Evolutionary conservation across 2,329 filamentous ascomycete species (phyloP).

Genomic region (Fusarium pseudonygamai): DNA sequence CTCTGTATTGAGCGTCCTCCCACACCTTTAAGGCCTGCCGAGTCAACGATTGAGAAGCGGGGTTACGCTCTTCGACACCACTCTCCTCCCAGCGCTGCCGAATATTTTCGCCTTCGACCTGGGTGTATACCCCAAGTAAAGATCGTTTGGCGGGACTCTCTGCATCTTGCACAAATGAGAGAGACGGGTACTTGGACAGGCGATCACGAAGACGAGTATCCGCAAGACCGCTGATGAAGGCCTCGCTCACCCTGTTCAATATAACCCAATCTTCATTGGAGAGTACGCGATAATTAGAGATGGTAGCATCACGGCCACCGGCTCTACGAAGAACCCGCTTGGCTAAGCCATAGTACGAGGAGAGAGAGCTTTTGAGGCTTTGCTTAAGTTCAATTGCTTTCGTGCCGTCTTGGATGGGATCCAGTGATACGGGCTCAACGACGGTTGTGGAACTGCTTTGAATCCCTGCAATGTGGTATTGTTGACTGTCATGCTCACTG

Average conservation of each 20-base stretch:
- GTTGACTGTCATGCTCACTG: slow-evolving; percentile 41
- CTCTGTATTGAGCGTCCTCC: slow-evolving; percentile 54
- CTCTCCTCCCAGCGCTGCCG: slow-evolving; percentile 51
- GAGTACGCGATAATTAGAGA: slow-evolving; percentile 57
- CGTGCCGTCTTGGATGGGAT: slow-evolving; percentile 13
- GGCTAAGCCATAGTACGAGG: slow-evolving; percentile 58
- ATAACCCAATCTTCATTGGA: slow-evolving; percentile 56
- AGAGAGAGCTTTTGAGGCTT: slow-evolving; percentile 52
- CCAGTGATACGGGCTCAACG: slow-evolving; percentile 37
- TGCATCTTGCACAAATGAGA: slow-evolving; percentile 49
- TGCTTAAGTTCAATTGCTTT: slow-evolving; percentile 53
- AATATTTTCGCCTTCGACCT: slow-evolving; percentile 66
- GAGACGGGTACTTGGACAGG: slow-evolving; percentile 58
- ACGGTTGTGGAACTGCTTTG: slow-evolving; percentile 10
- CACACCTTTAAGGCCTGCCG: slow-evolving; percentile 55
- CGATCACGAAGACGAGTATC: slow-evolving; percentile 57
- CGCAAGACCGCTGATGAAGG: slow-evolving; percentile 64
- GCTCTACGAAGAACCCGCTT: slow-evolving; percentile 61
- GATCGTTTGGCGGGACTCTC: slow-evolving; percentile 53
- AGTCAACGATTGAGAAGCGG: slow-evolving; percentile 40
- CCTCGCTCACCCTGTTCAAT: slow-evolving; percentile 61
- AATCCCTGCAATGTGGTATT: neutral
- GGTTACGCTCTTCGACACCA: slow-evolving; percentile 30
- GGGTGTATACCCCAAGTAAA: slow-evolving; percentile 62
- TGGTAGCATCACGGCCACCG: slow-evolving; percentile 60